Conservation (phyloP, 306 rosid genomes). For the Corylus heterophylla region DNA sequence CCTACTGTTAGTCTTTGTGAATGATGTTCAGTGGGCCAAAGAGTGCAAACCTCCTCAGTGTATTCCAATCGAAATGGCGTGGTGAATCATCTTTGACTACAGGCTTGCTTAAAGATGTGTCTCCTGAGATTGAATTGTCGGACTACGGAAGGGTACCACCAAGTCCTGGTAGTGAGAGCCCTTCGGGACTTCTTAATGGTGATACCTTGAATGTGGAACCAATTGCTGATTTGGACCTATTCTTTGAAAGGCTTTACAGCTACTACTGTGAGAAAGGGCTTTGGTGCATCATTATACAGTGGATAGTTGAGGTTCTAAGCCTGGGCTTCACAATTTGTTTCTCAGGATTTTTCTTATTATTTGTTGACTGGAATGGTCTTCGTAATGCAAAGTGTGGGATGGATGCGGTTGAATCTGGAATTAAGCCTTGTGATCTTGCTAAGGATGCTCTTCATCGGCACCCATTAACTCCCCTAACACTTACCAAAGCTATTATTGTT, state of each 20-base stretch:
- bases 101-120: constrained; percentile 56
- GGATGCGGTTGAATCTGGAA: constrained; percentile 92
- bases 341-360: constrained; percentile 82
- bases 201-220: constrained; percentile 74
- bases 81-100: constrained; percentile 59
- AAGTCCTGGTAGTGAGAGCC: constrained; percentile 82
- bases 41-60: constrained; percentile 37
- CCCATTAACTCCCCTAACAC: constrained; percentile 83
- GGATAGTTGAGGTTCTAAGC: constrained; percentile 92
- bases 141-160: constrained; percentile 58
- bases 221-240: constrained; percentile 89
- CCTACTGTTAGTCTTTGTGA: constrained; percentile 54
- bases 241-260: constrained; percentile 86
- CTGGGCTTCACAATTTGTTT: constrained; percentile 81
- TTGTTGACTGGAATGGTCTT: constrained; percentile 94
- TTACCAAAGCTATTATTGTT: constrained; percentile 70
- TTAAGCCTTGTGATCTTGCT: constrained; percentile 86
- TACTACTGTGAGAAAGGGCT: constrained; percentile 95
- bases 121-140: constrained; percentile 78
- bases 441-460: constrained; percentile 80
- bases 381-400: constrained; percentile 95
- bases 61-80: constrained; percentile 58
- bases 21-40: constrained; percentile 77
- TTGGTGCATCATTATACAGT: constrained; percentile 82
- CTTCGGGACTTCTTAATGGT: constrained; percentile 81